Evolutionary conservation across 2,329 filamentous ascomycete species (phyloP).

Genomic region (Cladosporium sp.): DNA sequence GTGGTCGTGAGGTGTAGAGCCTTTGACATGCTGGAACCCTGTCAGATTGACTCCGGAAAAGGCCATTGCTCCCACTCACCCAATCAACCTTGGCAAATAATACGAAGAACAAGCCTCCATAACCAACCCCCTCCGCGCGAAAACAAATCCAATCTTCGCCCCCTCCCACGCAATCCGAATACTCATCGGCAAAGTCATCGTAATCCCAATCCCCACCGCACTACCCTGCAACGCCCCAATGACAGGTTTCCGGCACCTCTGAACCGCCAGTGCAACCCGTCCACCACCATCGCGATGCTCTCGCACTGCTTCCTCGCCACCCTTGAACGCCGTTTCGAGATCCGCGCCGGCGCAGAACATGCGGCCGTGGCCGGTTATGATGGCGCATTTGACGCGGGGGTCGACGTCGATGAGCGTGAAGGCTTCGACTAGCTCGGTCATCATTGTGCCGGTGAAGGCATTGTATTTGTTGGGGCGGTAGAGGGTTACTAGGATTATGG

Average conservation of each 20-base stretch:
- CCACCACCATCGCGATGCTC: slow-evolving; percentile 53
- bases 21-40: slow-evolving; percentile 39
- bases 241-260: slow-evolving; percentile 53
- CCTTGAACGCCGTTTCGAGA: slow-evolving; percentile 48
- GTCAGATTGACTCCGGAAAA: background rate
- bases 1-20: slow-evolving; percentile 65
- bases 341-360: slow-evolving; percentile 56
- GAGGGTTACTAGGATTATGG: slow-evolving; percentile 59
- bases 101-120: slow-evolving; percentile 69
- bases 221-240: slow-evolving; percentile 53
- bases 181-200: slow-evolving; percentile 53
- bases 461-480: slow-evolving; percentile 63
- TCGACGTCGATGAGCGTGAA: slow-evolving; percentile 50
- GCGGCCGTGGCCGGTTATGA: slow-evolving; percentile 46
- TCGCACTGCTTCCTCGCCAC: slow-evolving; percentile 35
- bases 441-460: slow-evolving; percentile 64
- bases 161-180: slow-evolving; percentile 50
- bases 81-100: slow-evolving; percentile 67
- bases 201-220: slow-evolving; percentile 55
- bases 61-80: slow-evolving; percentile 31
- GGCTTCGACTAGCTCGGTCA: slow-evolving; percentile 53
- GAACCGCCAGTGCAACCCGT: slow-evolving; percentile 48
- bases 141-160: slow-evolving; percentile 71
- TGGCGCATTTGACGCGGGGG: slow-evolving; percentile 50
- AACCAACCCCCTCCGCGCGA: slow-evolving; percentile 62